A percentile compares a stretch with the other conserved stretches of the same genome.
phyloP scores from a whole-genome alignment of 2,329 filamentous ascomycete species.

The Claviceps citrina region DNA sequence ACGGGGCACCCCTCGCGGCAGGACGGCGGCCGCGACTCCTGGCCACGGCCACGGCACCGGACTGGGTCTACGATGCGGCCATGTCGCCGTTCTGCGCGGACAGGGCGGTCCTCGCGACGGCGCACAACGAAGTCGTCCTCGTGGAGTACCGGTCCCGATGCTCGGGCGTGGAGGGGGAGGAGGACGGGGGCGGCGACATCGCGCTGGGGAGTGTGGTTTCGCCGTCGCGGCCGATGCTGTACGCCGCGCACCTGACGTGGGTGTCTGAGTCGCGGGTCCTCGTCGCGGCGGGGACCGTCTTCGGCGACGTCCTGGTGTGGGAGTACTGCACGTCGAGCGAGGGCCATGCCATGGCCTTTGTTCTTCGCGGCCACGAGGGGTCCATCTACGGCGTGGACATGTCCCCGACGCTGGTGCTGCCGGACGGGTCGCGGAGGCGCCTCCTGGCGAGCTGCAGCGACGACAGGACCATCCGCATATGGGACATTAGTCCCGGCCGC shows the following conservation, averaged over 20 bases:
- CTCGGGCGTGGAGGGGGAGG: too few relatives aligned
- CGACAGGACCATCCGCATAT: conserved; percentile 75
- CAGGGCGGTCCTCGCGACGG: conserved; percentile 53
- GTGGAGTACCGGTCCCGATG: conserved; percentile 22
- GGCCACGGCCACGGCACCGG: conserved; percentile 31
- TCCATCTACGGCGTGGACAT: conserved; percentile 85
- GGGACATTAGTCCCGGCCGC: conserved; percentile 54
- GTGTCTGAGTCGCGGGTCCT: conserved; percentile 43
- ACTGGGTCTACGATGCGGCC: conserved; percentile 64
- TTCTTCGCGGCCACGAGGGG: conserved; percentile 63
- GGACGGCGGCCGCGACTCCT: conserved; percentile 8
- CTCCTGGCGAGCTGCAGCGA: conserved; percentile 89
- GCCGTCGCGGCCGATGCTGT: conserved; percentile 70
- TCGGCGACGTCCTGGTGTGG: conserved; percentile 89
- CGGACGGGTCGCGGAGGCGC: conserved; percentile 28
- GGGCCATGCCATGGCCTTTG: conserved; percentile 25
- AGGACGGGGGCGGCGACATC: too few relatives aligned
- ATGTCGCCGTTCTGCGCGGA: conserved; percentile 29
- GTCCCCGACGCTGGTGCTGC: conserved; percentile 36
- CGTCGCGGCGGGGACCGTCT: conserved; percentile 79
- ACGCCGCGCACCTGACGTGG: conserved; percentile 63
- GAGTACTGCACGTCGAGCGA: conserved; percentile 36
- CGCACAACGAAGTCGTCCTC: conserved; percentile 67
- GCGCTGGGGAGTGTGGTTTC: conserved; percentile 32
- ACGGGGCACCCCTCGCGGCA: conserved; percentile 8